Base-by-base conservation (phyloP, 2,329 filamentous ascomycete species). In the Torrubiellomyces zombiae region DNA sequence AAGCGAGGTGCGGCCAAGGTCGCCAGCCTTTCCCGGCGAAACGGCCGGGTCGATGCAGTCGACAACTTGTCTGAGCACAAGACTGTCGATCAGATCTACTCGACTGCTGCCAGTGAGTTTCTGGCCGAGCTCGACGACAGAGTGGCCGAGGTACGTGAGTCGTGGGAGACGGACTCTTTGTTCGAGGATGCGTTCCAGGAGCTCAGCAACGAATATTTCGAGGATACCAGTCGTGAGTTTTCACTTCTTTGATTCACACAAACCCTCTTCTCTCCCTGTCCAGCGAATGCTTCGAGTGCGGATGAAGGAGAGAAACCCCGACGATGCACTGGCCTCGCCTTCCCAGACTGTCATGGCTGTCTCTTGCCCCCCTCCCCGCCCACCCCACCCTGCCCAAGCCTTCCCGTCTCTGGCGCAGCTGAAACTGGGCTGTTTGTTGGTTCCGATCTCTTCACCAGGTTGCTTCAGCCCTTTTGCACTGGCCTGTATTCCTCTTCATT, bases 161-260 rank as follows among this genome's bases (percentile, higher is more conserved):
- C 60, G 9, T 75, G 68, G 69, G 71, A 75, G 37, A 64, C 61
- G 5, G 64, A 74, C 34, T 75, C 69, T 14, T 48, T 76, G 3
- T 71, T 70, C 32, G 68, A 69, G 32, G 71, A 75, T 38, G 56
- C 61, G 17, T 53, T 77, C 26, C 64, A 73, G 28, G 60, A 68
- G 28, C 43, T 75, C 32, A 53, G 54, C 21, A 60, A 70, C 21
- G 64, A 72, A 17, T 46, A 56, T 30, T 51, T 53, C 20, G 60
- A 69, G 21, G 62, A 71, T 19, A 46, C 56, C 38, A 53, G 58
- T 32, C n/a, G 15, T 15, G 18, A 20, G 32, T 40, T 42, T 18
- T 9, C 11, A 35, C 28, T 20, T 27, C 24, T 9, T n/a, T n/a
- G n/a, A n/a, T n/a, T n/a, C n/a, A n/a, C n/a, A n/a, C n/a, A n/a